Percentiles rank a stretch among this genome's conserved stretches.
These are phyloP conservation scores for Nothophaeocryptopus gaeumannii DNA, from an alignment of 2,329 filamentous ascomycete genomes.

Conservation along the genomic window DNA sequence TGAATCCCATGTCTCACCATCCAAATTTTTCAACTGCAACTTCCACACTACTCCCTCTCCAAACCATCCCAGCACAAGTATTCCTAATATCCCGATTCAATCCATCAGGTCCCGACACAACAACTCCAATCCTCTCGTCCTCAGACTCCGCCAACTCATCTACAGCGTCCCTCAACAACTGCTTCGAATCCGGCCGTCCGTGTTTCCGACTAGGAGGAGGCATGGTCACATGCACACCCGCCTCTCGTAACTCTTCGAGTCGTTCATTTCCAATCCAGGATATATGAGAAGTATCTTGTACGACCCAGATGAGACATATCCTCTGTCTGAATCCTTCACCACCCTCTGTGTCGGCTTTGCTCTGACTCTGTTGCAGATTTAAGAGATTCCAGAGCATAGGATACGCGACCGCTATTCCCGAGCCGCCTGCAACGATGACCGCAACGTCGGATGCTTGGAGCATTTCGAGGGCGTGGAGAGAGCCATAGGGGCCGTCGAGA, in stretches of 20 bases:
- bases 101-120: slow-evolving; percentile 62
- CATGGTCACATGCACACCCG: slow-evolving; percentile 53
- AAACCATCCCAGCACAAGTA: slow-evolving; percentile 51
- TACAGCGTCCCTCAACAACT: slow-evolving; percentile 43
- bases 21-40: slow-evolving; percentile 66
- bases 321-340: background rate
- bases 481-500: slow-evolving; percentile 66
- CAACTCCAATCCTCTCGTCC: slow-evolving; percentile 46
- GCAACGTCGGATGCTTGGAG: slow-evolving; percentile 50
- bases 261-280: slow-evolving; percentile 54
- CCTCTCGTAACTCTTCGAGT: slow-evolving; percentile 48
- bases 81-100: slow-evolving; percentile 62
- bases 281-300: slow-evolving; percentile 53
- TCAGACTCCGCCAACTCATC: slow-evolving; percentile 28
- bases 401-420: slow-evolving; percentile 63
- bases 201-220: slow-evolving; percentile 54
- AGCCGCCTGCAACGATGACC: slow-evolving; percentile 61
- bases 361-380: slow-evolving; percentile 9
- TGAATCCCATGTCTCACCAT: too few relatives aligned
- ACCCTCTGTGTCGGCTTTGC: background rate
- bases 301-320: slow-evolving; percentile 56
- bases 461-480: slow-evolving; percentile 53
- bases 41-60: slow-evolving; percentile 49
- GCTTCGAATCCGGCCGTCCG: slow-evolving; percentile 53
- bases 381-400: slow-evolving; percentile 55